Conservation (phyloP, 495 filamentous ascomycete genomes). For the Penicillium odoratum region DNA sequence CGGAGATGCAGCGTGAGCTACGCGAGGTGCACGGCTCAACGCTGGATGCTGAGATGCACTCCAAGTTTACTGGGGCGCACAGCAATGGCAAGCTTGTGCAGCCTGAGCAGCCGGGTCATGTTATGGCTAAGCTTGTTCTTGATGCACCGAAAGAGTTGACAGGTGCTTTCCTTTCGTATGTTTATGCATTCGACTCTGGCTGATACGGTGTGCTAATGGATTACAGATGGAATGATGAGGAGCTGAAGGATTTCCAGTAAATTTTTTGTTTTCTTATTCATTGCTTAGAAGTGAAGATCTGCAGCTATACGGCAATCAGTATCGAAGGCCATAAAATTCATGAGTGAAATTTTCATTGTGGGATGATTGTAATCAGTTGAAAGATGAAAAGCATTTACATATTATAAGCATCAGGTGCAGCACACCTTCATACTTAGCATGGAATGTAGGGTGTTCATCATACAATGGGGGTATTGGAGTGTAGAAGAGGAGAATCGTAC, state of each 20-base stretch:
- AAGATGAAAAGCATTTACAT: conserved; percentile 93
- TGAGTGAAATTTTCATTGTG: conserved; percentile 20
- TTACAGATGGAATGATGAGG: conserved; percentile 68
- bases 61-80: conserved; percentile 69
- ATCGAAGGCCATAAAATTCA: conserved; percentile 26
- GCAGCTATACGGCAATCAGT: conserved; percentile 36
- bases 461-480: conserved; percentile 30
- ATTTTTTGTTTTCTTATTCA: conserved; percentile 16
- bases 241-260: conserved; percentile 62
- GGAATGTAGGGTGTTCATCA: conserved; percentile 78
- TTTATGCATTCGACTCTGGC: conserved; percentile 14
- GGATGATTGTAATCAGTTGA: conserved; percentile 66
- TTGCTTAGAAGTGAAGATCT: conserved; percentile 9
- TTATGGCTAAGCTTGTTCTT: conserved; percentile 76
- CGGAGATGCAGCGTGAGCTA: conserved; percentile 87
- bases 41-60: conserved; percentile 65
- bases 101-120: conserved; percentile 81
- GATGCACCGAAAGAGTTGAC: conserved; percentile 63
- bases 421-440: conserved; percentile 86
- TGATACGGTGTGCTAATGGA: conserved; percentile 37
- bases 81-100: conserved; percentile 66
- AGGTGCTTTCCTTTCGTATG: conserved; percentile 74
- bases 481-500: conserved; percentile 8
- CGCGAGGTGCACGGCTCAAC: conserved; percentile 64
- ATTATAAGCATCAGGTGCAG: conserved; percentile 66